Percentiles rank a stretch among this genome's conserved stretches.
Evolutionary conservation across 305 asterid species (phyloP).

Genomic region (Fraxinus angustifolia): DNA sequence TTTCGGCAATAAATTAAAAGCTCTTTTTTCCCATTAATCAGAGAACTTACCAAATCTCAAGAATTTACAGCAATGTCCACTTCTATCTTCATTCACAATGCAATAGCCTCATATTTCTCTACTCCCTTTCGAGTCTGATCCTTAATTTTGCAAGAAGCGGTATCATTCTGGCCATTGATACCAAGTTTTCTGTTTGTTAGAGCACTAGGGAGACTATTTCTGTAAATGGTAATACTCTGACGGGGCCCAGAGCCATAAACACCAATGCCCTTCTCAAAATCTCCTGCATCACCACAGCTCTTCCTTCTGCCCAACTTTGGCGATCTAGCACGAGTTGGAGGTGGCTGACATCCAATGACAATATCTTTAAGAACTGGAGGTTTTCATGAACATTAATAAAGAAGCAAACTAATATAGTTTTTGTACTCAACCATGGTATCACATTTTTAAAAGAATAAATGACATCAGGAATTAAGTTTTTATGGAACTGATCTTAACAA

Average conservation of each 20-base stretch:
- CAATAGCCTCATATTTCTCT: constrained; percentile 20
- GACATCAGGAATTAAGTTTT: neutral
- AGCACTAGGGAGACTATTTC: constrained; percentile 17
- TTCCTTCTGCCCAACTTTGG: constrained; percentile 54
- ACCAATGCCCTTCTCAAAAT: constrained; percentile 21
- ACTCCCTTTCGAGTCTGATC: constrained; percentile 10
- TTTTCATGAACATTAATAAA: constrained; percentile 1
- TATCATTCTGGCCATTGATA: constrained; percentile 15
- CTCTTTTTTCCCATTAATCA: constrained; percentile 12
- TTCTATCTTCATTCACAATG: constrained; percentile 21
- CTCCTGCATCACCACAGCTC: constrained; percentile 32
- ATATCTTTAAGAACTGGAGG: constrained; percentile 8
- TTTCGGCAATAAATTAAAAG: constrained; percentile 14
- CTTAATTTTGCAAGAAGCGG: constrained; percentile 18
- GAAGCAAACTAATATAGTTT: neutral
- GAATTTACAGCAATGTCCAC: constrained; percentile 27
- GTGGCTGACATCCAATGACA: constrained; percentile 26
- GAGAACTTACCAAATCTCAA: constrained; percentile 21
- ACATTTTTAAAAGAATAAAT: neutral
- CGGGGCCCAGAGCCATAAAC: constrained; percentile 14
- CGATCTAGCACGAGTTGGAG: constrained; percentile 56
- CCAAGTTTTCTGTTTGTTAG: constrained; percentile 22
- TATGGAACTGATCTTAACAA: neutral
- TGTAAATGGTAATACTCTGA: constrained; percentile 27
- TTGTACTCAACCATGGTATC: constrained; percentile 7